Evolutionary conservation across 345 rosid genomes (phyloP).

Genomic region (Moricandia moricandioides): DNA sequence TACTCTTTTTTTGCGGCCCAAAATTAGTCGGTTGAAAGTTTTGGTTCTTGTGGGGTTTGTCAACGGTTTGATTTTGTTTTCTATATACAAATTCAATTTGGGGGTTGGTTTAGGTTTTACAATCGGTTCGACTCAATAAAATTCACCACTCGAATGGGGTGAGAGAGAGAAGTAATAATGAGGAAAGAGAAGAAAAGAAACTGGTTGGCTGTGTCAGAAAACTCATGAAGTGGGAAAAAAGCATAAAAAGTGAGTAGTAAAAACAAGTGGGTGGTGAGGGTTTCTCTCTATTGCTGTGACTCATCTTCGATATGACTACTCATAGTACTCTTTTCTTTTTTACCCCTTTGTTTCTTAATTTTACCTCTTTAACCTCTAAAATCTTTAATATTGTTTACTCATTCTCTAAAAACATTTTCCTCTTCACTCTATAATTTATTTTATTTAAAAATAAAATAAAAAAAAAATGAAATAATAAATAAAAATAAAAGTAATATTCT

Average conservation of each 20-base stretch:
- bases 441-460: too few relatives aligned
- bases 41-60: background rate
- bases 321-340: constrained; percentile 26
- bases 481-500: too few relatives aligned
- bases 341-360: background rate
- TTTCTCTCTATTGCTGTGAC: constrained; percentile 13
- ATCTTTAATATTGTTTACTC: background rate
- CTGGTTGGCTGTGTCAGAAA: constrained; percentile 35
- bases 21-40: background rate
- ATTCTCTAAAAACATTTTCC: too few relatives aligned
- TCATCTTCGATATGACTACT: constrained; percentile 37
- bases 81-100: background rate
- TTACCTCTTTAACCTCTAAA: background rate
- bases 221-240: constrained; percentile 14
- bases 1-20: background rate
- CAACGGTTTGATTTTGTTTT: constrained; percentile 1
- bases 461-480: too few relatives aligned
- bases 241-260: constrained; percentile 6
- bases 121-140: background rate
- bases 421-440: too few relatives aligned
- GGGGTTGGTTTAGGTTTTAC: background rate
- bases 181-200: constrained; percentile 23
- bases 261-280: constrained; percentile 39
- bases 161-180: constrained; percentile 18
- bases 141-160: background rate